Percentiles rank a stretch among this genome's conserved stretches.
phyloP scores from a whole-genome alignment of 306 rosid species.

The Cucurbita moschata region DNA sequence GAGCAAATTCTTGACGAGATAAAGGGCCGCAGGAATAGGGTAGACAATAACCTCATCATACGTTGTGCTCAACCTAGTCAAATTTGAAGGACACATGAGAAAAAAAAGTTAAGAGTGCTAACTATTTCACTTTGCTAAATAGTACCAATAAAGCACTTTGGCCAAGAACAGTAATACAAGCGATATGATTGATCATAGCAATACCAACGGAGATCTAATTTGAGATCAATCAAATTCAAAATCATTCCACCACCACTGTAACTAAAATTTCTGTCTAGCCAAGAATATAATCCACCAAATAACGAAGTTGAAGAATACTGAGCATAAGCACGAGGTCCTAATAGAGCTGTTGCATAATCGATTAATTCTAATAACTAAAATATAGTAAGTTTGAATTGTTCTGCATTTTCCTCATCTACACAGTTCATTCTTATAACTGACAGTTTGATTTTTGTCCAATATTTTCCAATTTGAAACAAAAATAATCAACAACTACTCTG shows the following conservation, averaged over 20 bases:
- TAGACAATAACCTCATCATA: slow-evolving; percentile 75
- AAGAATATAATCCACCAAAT: neutral
- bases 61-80: slow-evolving; percentile 62
- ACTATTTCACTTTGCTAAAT: neutral
- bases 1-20: slow-evolving; percentile 84
- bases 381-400: neutral
- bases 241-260: neutral
- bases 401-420: neutral
- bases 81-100: slow-evolving; percentile 8
- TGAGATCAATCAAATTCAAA: neutral
- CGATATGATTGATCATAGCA: neutral
- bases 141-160: neutral
- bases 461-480: neutral
- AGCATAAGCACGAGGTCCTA: neutral
- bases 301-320: neutral
- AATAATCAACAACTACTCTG: neutral
- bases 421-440: neutral
- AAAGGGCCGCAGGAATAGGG: slow-evolving; percentile 88
- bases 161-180: neutral
- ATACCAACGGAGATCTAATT: neutral
- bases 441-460: neutral
- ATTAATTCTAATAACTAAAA: neutral
- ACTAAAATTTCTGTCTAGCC: neutral
- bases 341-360: neutral
- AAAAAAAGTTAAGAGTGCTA: neutral